Evolutionary conservation across 495 filamentous ascomycete species (phyloP), one percentile per base, ranked within the genome.

Genomic region (Aspergillus ostianus): DNA sequence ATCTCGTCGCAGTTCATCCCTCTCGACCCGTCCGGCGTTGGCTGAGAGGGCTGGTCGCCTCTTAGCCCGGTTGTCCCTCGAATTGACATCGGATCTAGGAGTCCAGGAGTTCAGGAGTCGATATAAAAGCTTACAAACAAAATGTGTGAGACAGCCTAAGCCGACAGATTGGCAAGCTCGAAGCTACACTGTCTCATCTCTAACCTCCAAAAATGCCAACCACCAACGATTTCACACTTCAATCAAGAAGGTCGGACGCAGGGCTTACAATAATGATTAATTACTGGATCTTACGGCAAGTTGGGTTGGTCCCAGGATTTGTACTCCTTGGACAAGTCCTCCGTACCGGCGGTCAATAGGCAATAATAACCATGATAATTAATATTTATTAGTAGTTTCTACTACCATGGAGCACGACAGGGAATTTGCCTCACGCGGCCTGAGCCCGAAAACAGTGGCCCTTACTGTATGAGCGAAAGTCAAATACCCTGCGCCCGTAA

Each of bases 401-500:
- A n/a, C n/a, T n/a, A n/a, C n/a, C n/a, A n/a, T n/a, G n/a, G n/a
- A n/a, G n/a, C n/a, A n/a, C n/a, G n/a, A n/a, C 23, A 26, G 55
- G 5, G 32, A 53, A 32, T 65, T 46, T 47, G 55, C 54, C 57
- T 51, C 53, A 58, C 55, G 62, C 60, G 60, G 62, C 62, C 65
- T 67, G 57, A 64, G 62, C 57, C 62, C 53, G 52, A 26, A 55
- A 46, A 29, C 53, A 52, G 46, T 57, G 52, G 50, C 65, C 65
- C 65, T 67, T 67, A 67, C 65, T 67, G 65, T 56, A 63, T 60
- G 55, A 29, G 53, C 47, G 58, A 62, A 64, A 67, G 61, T 64
- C 44, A 64, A 60, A 62, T 36, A 21, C 30, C 23, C 46, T 26
- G 23, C 23, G 23, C 45, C 60, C 26, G 13, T 18, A 10, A 21